phyloP scores from a whole-genome alignment of 73 alveolate genomes.

The Paramecium primaurelia region DNA sequence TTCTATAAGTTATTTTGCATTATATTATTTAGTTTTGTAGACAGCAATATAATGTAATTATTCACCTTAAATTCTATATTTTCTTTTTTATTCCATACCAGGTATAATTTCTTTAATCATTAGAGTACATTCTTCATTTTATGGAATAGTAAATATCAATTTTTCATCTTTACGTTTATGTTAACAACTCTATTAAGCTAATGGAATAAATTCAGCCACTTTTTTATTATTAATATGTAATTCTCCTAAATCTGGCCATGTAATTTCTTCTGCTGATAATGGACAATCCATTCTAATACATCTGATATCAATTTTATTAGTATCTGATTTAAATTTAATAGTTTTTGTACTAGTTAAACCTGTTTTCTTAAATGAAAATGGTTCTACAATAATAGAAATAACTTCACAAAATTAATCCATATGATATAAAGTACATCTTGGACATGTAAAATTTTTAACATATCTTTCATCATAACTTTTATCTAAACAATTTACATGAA shows the following conservation, averaged over 20 bases:
- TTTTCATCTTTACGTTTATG: constrained; percentile 31
- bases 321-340: neutral
- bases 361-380: neutral
- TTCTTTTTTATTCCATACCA: neutral
- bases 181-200: neutral
- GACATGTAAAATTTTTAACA: neutral
- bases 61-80: neutral
- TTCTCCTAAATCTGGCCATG: constrained; percentile 53
- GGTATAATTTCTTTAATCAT: neutral
- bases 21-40: neutral
- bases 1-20: neutral
- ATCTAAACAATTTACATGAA: neutral
- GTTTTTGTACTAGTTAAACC: neutral
- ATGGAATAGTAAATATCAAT: neutral
- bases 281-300: constrained; percentile 19
- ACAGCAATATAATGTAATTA: neutral
- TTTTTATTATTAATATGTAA: neutral
- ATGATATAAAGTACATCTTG: neutral
- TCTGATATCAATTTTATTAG: neutral
- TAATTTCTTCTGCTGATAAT: neutral
- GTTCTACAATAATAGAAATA: neutral
- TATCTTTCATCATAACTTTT: neutral
- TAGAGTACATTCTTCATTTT: neutral
- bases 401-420: neutral
- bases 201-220: neutral